phyloP scores from a whole-genome alignment of 2,329 filamentous ascomycete species.

The Sarocladium strictum region DNA sequence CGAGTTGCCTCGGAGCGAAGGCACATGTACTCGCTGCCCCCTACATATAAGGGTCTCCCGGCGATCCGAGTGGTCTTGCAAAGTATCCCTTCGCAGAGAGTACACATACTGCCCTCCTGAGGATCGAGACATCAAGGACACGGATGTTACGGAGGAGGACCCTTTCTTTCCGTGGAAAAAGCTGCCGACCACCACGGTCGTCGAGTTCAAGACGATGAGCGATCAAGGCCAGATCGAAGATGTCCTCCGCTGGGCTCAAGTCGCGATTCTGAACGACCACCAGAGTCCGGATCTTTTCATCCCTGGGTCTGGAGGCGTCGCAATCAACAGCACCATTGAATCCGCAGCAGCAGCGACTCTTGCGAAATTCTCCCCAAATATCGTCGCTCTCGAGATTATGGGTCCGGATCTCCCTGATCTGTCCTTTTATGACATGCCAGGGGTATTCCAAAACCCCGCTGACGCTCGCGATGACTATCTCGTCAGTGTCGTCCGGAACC shows the following conservation, averaged over 20 bases:
- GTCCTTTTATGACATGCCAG: conserved; percentile 80
- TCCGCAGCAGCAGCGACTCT: conserved; percentile 36
- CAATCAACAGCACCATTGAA: conserved; percentile 26
- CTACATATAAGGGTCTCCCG: conserved; percentile 68
- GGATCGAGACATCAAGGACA: conserved; percentile 33
- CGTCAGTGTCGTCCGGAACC: conserved; percentile 63
- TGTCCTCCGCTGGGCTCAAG: conserved; percentile 67
- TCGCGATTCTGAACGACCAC: conserved; percentile 67
- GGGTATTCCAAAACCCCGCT: conserved; percentile 67
- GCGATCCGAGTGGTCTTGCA: conserved; percentile 59
- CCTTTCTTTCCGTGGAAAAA: conserved; percentile 63
- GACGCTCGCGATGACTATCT: conserved; percentile 60
- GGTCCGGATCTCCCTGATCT: conserved; percentile 66
- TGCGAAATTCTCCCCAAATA: conserved; percentile 75
- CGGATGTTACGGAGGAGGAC: conserved; percentile 41
- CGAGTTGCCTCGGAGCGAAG: conserved; percentile 62
- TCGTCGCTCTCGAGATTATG: conserved; percentile 70
- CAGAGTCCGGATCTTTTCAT: conserved; percentile 46
- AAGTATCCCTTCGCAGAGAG: conserved; percentile 58
- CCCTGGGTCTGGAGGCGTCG: conserved; percentile 40
- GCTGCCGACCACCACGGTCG: conserved; percentile 35
- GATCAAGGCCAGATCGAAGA: conserved; percentile 59
- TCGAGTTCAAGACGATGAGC: conserved; percentile 58
- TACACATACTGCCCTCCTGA: conserved; percentile 48
- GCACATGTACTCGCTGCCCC: conserved; percentile 75